Conservation (phyloP, 139 green algal species). For the Chlorella sorokiniana region DNA sequence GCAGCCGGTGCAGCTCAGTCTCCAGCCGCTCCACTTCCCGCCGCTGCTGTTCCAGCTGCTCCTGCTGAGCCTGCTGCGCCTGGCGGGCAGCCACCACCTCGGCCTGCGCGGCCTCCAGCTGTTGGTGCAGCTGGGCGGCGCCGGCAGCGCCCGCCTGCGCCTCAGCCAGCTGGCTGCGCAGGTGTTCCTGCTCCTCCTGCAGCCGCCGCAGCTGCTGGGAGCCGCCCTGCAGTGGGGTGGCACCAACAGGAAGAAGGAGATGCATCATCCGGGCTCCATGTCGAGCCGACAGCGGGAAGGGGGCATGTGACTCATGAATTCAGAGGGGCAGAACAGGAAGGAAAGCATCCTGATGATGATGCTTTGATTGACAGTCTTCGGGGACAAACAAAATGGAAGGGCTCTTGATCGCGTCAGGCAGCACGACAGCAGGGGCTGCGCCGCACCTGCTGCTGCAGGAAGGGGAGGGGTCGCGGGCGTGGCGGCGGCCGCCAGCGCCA, state of each 20-base stretch:
- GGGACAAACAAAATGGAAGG: too few relatives aligned
- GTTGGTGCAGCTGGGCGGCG: background rate
- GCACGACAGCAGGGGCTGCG: too few relatives aligned
- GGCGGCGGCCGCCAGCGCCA: constrained; percentile 2
- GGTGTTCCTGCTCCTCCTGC: constrained; percentile 29
- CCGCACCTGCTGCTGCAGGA: background rate
- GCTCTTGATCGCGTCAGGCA: too few relatives aligned
- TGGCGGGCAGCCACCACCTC: too few relatives aligned
- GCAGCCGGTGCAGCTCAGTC: background rate
- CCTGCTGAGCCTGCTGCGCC: too few relatives aligned
- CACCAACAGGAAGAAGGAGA: too few relatives aligned
- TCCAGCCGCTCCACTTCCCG: background rate
- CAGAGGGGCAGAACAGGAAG: too few relatives aligned
- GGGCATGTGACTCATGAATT: too few relatives aligned
- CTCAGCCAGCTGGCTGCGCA: constrained; percentile 1
- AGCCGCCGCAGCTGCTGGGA: constrained; percentile 1
- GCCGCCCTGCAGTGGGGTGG: background rate
- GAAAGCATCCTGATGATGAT: too few relatives aligned
- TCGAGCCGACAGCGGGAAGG: background rate
- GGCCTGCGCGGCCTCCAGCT: constrained; percentile 1
- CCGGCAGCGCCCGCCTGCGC: background rate
- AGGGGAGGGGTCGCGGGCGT: constrained; percentile 20
- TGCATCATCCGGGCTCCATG: background rate
- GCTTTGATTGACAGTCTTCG: too few relatives aligned
- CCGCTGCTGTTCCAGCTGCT: too few relatives aligned